phyloP scores from a whole-genome alignment of 768 basidiomycete species.

The Sarcodon aspratus region DNA sequence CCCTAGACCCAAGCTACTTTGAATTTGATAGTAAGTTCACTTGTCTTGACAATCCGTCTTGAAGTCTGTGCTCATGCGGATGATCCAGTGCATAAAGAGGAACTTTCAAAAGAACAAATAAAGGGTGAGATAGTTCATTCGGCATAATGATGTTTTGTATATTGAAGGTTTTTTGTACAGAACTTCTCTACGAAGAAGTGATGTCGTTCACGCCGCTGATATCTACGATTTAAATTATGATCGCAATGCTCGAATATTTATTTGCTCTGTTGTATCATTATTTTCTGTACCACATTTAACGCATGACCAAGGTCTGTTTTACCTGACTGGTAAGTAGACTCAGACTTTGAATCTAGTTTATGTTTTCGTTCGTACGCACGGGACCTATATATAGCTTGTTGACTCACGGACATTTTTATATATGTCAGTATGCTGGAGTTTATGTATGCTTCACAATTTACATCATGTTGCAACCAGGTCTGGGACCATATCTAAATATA shows the following conservation, averaged over 20 bases:
- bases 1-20: constrained; percentile 79
- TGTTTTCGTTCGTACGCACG: too few species aligned
- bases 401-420: too few species aligned
- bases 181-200: constrained; percentile 78
- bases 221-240: background rate
- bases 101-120: constrained; percentile 62
- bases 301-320: too few species aligned
- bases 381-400: too few species aligned
- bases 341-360: too few species aligned
- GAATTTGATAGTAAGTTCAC: constrained; percentile 68
- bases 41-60: background rate
- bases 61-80: constrained; percentile 2
- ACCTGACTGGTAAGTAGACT: too few species aligned
- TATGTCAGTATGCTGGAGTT: too few species aligned
- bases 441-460: too few species aligned
- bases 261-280: background rate
- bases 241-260: background rate
- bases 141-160: background rate
- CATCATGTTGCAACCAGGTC: too few species aligned
- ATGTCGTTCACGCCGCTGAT: constrained; percentile 48
- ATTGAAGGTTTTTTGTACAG: constrained; percentile 14
- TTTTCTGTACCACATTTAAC: background rate
- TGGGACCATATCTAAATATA: too few species aligned
- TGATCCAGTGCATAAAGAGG: constrained; percentile 36
- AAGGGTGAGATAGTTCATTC: constrained; percentile 26